Evolutionary conservation across 371 early-diverging fungal genomes (phyloP), one percentile per base, ranked within the genome.

Genomic region (Mortierella sp.): DNA sequence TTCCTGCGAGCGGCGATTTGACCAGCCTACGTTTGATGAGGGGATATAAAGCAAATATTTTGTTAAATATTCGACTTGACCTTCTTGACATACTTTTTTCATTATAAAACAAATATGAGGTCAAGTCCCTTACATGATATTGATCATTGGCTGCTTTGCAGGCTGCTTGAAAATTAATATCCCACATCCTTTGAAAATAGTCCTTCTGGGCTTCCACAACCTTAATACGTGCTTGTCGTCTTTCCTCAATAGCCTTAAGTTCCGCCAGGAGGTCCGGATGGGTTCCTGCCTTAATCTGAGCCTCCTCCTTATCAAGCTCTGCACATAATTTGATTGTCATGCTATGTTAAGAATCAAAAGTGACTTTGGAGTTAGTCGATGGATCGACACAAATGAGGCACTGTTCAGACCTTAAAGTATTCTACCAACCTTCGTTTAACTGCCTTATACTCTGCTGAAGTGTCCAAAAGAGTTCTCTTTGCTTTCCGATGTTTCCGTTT

Each of bases 61-160:
- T 6, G 43, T 43, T 48, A 48, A 48, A 48, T 19, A 48, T 19
- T 48, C 43, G 48, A 43, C n/a, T 41, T 41, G 16, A 22, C 3
- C 9, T 8, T 1, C 19, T 15, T 16, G 58, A 45, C 11, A 15
- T 57, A 8, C 11, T 21, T 11, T 6, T 28, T 28, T 28, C 28
- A 28, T 28, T 28, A 28, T 28, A 28, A 28, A 28, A 28, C 28
- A 28, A 28, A 43, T n/a, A 58, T 45, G n/a, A 28, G 36, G 3
- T 55, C 22, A 55, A 28, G 24, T 24, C 55, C 9, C 72, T 33
- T 79, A 79, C 80, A 24, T 41, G 57, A 55, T 74, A 80, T 52
- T 74, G 74, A 52, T 80, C 75, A 7, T 69, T 45, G 11, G 81
- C 75, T 8, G 74, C 71, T 43, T 80, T 80, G 66, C 72, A 62